Evolutionary conservation across 2,329 filamentous ascomycete genomes (phyloP), one percentile per base, ranked within the genome.

Genomic region (Apiospora aurea): DNA sequence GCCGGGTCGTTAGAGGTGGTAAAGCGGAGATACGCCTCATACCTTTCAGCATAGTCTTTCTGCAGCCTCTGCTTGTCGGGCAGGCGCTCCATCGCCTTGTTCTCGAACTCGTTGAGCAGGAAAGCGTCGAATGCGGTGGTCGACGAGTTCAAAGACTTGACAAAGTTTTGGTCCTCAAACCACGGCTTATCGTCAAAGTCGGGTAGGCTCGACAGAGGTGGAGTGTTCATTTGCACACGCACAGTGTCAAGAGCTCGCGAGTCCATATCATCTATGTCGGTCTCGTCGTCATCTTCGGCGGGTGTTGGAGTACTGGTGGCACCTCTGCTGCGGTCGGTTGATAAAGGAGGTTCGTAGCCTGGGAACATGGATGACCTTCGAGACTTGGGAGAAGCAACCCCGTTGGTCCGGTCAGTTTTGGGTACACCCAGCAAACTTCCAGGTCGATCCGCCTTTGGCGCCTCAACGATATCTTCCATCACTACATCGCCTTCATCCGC

Each of bases 1-100:
- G 84, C 82, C 2, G 87, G 86, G 67, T 90, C 88, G 72, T 85
- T 84, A 1, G 89, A 90, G 73, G 85, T 79, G 10, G 88, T 90
- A 72, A 89, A 91, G 11, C 86, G 81, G 4, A 90, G 82, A 73
- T 91, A 91, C 1, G 78, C 77, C 49, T 84, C 80, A 73, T 90
- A 90, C 11, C 85, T 87, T 1, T 80, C 79, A 0, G 81, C 79
- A 73, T 90, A 90, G 2, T 79, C 74, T 51, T 83, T 78, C 68
- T 82, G 84, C 47, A 80, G 77, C 8, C 79, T 78, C 0, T 81
- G 78, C 73, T 89, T 85, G 46, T 84, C 81, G 0, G 77, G 75
- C 2, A 76, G 73, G 41, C 83, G 81, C 16, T 81, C 77, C 2
- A 81, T 75, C 26, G 82, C 79, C 24, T 87, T 80, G 4, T 85